Evolutionary conservation across 2,329 filamentous ascomycete species (phyloP), one percentile per base, ranked within the genome.

Genomic region (Thelonectria discophora): DNA sequence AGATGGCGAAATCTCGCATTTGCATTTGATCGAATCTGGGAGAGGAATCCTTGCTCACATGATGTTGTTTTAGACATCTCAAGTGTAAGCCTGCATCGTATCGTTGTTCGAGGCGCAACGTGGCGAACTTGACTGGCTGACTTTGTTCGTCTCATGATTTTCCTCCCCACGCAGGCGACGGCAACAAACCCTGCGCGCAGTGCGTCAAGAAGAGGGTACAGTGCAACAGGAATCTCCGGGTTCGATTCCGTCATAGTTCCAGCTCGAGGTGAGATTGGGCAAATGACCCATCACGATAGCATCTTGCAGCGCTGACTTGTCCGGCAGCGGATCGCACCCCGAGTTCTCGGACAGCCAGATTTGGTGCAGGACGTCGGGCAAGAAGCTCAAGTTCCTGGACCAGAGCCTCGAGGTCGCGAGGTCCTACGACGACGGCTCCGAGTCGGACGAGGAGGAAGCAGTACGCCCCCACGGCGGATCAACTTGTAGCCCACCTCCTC

Each of bases 351-450:
- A 54, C 17, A 62, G 24, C 12, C 65, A 67, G 18, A 45, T 63
- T 4, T 67, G 63, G 65, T 65, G 63, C 54, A 63, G 52, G 30
- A 65, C 62, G 3, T 60, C 59, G 1, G 63, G 65, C 9, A 65
- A 67, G 20, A 63, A 50, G 27, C 63, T 67, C 56, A 61, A 65
- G 59, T 67, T 67, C 11, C 60, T 67, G 10, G 65, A 67, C 17
- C 65, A 66, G 55, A 62, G 49, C 46, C 62, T 66, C 12, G 61
- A 62, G 30, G 50, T 66, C 18, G 64, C 61, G 12, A 49, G 62
- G 12, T 54, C 12, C 13, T 64, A 62, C 43, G 58, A 62, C 18
- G 60, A 60, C 24, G 50, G 32, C 42, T 59, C 57, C 18, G 64
- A 62, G 3, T 49, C 45, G 18, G 63, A 55, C 4, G 58, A 52